Evolutionary conservation across 148 eudicot genomes (phyloP).

Genomic region (Cornus suecica): DNA sequence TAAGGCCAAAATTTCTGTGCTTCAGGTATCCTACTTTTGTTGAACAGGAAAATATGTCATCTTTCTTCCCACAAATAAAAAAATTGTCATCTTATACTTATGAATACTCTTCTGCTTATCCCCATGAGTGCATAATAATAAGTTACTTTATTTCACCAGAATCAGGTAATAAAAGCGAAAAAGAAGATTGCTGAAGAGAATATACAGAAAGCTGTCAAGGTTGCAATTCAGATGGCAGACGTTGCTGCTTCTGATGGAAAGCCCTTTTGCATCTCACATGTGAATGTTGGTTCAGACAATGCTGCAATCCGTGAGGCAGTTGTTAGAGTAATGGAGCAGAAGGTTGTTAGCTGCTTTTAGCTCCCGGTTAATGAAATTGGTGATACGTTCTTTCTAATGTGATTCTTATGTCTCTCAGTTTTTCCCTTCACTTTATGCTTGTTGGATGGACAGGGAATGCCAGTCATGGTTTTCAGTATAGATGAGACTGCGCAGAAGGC

Average conservation of each 20-base stretch:
- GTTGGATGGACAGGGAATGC: constrained; percentile 52
- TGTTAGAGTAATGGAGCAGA: constrained; percentile 69
- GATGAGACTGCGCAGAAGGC: constrained; percentile 78
- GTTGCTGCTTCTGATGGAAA: constrained; percentile 67
- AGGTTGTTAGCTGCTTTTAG: constrained; percentile 41
- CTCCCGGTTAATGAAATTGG: neutral
- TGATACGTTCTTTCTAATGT: neutral
- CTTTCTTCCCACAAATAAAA: too few species aligned
- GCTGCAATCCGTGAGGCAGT: constrained; percentile 84
- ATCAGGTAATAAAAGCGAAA: constrained; percentile 64
- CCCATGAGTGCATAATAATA: neutral
- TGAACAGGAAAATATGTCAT: neutral
- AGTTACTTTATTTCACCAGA: constrained; percentile 33
- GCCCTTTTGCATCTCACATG: constrained; percentile 60
- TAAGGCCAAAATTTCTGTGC: constrained; percentile 45
- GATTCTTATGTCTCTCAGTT: neutral
- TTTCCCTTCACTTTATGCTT: constrained; percentile 9
- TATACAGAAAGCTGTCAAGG: constrained; percentile 63
- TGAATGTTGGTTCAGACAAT: constrained; percentile 79
- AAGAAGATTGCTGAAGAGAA: constrained; percentile 78
- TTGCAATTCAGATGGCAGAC: constrained; percentile 67
- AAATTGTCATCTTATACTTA: neutral
- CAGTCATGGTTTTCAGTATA: constrained; percentile 76
- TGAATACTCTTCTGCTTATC: neutral
- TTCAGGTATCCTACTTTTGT: constrained; percentile 51